Percentiles rank a stretch among this genome's conserved stretches.
Evolutionary conservation across 768 basidiomycete genomes (phyloP).

Genomic region (Lanmaoa pseudosensibilis): DNA sequence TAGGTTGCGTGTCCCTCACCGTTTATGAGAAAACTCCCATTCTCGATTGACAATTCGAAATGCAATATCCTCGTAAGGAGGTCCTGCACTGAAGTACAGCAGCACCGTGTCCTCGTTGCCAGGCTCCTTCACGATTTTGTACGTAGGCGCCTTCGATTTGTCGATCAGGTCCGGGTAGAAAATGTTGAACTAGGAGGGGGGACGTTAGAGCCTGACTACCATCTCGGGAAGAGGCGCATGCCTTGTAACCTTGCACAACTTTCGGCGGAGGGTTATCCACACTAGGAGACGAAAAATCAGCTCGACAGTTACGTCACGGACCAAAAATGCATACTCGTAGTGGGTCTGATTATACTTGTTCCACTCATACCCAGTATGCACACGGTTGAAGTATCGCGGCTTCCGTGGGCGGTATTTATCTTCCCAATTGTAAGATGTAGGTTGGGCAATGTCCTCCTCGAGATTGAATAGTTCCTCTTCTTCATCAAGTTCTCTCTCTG

Average conservation of each 20-base stretch:
- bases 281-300: conserved; percentile 42
- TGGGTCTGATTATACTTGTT: conserved; percentile 99
- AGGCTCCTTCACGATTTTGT: conserved; percentile 90
- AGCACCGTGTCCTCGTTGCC: conserved; percentile 95
- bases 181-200: conserved; percentile 73
- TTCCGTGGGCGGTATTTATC: conserved; percentile 98
- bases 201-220: conserved; percentile 8
- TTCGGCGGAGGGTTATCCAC: conserved; percentile 99
- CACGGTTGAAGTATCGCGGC: conserved; percentile 97
- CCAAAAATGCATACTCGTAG: conserved; percentile 69
- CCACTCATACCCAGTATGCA: conserved; percentile 99
- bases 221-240: conserved; percentile 25
- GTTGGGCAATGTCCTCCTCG: conserved; percentile 82
- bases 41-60: conserved; percentile 97
- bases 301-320: not conserved
- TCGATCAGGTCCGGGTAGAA: conserved; percentile 99
- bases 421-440: conserved; percentile 94
- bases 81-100: conserved; percentile 92
- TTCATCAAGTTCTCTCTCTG: conserved; percentile 90
- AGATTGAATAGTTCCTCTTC: conserved; percentile 95
- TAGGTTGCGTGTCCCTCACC: conserved; percentile 44
- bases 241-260: conserved; percentile 99
- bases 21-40: conserved; percentile 98
- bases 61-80: conserved; percentile 98
- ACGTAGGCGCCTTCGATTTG: conserved; percentile 94